phyloP scores from a whole-genome alignment of 1,284 basidiomycete genomes.

The Baeospora myosura region DNA sequence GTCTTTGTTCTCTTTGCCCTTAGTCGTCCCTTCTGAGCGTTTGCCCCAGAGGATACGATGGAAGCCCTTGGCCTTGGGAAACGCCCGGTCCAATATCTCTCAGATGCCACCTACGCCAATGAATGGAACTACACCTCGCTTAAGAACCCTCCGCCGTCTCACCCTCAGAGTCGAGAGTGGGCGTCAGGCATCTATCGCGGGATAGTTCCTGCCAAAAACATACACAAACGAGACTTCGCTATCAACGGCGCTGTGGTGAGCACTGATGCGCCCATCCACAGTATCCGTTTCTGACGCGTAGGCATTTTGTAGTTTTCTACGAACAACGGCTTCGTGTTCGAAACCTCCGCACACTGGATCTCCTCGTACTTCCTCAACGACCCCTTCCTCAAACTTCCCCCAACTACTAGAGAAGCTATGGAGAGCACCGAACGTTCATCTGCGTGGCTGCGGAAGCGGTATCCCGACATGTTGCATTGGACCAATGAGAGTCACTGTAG shows the following conservation, averaged over 20 bases:
- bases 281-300: background rate
- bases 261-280: background rate
- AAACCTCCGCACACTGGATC: slow-evolving; percentile 54
- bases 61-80: slow-evolving; percentile 29
- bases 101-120: slow-evolving; percentile 11
- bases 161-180: slow-evolving; percentile 20
- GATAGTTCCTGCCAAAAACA: slow-evolving; percentile 48
- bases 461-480: slow-evolving; percentile 38
- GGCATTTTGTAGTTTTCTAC: slow-evolving; percentile 31
- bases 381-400: slow-evolving; percentile 34
- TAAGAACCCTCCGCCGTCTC: slow-evolving; percentile 16
- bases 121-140: slow-evolving; percentile 30
- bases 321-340: slow-evolving; percentile 46
- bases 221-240: slow-evolving; percentile 46
- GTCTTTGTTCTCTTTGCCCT: slow-evolving; percentile 6
- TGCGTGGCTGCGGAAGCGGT: slow-evolving; percentile 44
- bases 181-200: slow-evolving; percentile 45
- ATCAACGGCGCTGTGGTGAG: slow-evolving; percentile 45
- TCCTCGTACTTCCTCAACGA: slow-evolving; percentile 54
- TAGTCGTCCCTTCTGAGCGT: background rate
- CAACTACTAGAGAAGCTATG: slow-evolving; percentile 36
- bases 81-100: slow-evolving; percentile 21
- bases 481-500: slow-evolving; percentile 26
- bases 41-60: slow-evolving; percentile 27
- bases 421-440: slow-evolving; percentile 31